Conservation (phyloP, 345 rosid genomes). For the Syzygium jambos region DNA sequence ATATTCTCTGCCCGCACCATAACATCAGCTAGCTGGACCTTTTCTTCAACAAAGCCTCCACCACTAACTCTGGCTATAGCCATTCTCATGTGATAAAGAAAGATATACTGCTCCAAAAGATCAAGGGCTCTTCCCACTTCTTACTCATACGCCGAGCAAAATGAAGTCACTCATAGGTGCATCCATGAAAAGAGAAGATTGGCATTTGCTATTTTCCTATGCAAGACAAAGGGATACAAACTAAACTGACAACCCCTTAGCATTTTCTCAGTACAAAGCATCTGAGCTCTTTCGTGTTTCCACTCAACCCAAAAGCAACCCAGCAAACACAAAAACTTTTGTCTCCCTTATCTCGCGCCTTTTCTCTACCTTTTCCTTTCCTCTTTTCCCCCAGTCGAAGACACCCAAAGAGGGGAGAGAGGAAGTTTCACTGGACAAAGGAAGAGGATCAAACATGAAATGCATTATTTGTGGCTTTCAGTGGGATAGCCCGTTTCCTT, state of each 20-base stretch:
- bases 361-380: not conserved
- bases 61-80: not conserved
- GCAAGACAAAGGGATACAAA: not conserved
- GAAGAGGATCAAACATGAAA: not conserved
- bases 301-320: not conserved
- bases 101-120: not conserved
- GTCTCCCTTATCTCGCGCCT: not conserved
- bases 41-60: not conserved
- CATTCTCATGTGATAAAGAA: not conserved
- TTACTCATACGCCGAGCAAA: not conserved
- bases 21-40: not conserved
- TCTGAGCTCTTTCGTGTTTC: not conserved
- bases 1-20: not conserved
- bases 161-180: not conserved
- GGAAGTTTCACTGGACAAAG: not conserved
- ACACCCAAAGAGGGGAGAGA: not conserved
- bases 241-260: not conserved
- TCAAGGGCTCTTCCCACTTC: not conserved
- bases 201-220: not conserved
- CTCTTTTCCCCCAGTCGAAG: not conserved
- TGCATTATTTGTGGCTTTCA: not conserved
- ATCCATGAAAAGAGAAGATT: not conserved
- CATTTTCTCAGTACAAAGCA: not conserved
- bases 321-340: not conserved
- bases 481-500: not conserved